phyloP scores from a whole-genome alignment of 257 asterid species.

The Forsythia suspensa region DNA sequence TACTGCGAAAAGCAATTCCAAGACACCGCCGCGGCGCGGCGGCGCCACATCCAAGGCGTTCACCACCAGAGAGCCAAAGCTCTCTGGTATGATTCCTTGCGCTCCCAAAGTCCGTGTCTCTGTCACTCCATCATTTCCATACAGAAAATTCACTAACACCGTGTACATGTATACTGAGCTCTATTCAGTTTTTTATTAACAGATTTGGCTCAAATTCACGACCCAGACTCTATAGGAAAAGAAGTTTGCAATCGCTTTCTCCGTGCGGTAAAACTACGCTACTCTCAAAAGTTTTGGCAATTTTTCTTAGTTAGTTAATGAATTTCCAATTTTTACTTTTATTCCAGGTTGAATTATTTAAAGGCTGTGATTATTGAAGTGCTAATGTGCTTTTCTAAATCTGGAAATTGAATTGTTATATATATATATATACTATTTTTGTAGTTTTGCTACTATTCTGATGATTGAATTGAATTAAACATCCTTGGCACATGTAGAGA shows the following conservation, averaged over 20 bases:
- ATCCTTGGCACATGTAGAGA: background rate
- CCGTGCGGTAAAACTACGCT: conserved; percentile 59
- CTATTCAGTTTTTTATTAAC: conserved; percentile 7
- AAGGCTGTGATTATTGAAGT: background rate
- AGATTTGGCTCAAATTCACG: conserved; percentile 39
- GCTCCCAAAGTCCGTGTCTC: conserved; percentile 32
- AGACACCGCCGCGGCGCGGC: conserved; percentile 77
- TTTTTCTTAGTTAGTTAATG: background rate
- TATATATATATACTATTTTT: background rate
- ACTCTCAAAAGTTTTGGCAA: background rate
- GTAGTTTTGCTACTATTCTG: background rate
- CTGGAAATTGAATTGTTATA: background rate
- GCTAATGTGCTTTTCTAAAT: background rate
- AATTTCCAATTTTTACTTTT: background rate
- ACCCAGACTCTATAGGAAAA: conserved; percentile 45
- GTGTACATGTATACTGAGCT: background rate
- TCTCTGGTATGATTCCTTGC: conserved; percentile 81
- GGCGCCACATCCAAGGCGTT: conserved; percentile 85
- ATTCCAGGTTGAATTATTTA: background rate
- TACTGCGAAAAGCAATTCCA: conserved; percentile 92
- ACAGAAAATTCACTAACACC: background rate
- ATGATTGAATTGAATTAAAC: background rate
- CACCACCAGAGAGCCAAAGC: conserved; percentile 93
- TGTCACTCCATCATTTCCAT: background rate
- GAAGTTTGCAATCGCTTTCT: conserved; percentile 80